Evolutionary conservation across 2,329 filamentous ascomycete species (phyloP), one percentile per base, ranked within the genome.

Genomic region (Colletotrichum trifolii): DNA sequence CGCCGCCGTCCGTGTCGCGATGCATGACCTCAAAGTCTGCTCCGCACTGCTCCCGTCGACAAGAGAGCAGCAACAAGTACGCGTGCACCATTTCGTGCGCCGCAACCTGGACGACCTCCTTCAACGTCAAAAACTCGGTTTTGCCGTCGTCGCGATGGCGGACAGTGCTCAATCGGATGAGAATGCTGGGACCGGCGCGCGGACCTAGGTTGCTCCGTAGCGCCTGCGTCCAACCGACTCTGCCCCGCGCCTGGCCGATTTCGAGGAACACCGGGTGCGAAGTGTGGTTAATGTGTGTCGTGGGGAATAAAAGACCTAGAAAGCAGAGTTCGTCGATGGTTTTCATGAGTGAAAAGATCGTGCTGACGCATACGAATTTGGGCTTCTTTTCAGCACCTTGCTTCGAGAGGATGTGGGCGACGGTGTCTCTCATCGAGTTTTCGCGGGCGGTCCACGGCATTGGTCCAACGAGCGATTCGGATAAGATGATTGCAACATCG

Each of bases 71-170:
- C 15, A 67, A 12, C 8, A 68, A 50, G 12, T 68, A 68, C 4
- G 64, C 64, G 45, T 68, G 59, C 39, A 71, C 25, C 47, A 74
- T 70, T 6, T 71, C 70, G 25, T 71, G 68, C 2, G 78, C 66
- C 2, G 78, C 68, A 36, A 69, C 63, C 62, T 74, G 69, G 25
- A 78, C 67, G 11, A 79, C 73, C 38, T 73, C 73, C n/a, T 8
- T 38, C 35, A 67, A 71, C 64, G 53, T 78, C 73, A 17, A 33
- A 6, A 13, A 35, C 34, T 54, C 60, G 25, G 33, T 17, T 25
- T 15, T 57, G 46, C 46, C 52, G 40, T 52, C 46, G 33, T 11
- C 39, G 40, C 33, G 58, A 47, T 65, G 46, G 46, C 62, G 62
- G 50, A 52, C 52, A 33, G 62, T 65, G 62, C 58, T 65, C 62